These are phyloP conservation scores for Colletotrichum orchidophilum DNA, from an alignment of 2,329 filamentous ascomycete genomes.

Conservation along the genomic window DNA sequence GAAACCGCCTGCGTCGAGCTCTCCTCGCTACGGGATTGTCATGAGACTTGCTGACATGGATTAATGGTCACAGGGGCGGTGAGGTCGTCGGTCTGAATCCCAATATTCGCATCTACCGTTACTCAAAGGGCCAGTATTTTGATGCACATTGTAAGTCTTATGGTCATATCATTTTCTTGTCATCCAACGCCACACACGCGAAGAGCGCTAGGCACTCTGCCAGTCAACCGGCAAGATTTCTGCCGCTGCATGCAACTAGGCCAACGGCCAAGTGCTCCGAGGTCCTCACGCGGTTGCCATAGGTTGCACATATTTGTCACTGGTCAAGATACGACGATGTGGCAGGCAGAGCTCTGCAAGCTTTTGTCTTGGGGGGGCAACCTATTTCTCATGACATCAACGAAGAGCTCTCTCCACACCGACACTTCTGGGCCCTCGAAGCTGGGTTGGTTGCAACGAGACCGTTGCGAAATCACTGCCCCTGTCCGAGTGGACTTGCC, in stretches of 20 bases:
- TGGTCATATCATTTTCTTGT: conserved; percentile 20
- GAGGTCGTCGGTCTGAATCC: conserved; percentile 85
- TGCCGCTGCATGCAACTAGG: neutral
- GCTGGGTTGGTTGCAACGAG: neutral
- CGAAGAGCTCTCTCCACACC: neutral
- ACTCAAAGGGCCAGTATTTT: conserved; percentile 88
- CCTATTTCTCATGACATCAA: neutral
- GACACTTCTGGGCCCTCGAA: neutral
- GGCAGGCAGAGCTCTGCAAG: neutral
- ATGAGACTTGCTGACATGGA: conserved; percentile 15
- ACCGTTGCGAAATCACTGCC: neutral
- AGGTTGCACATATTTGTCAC: conserved; percentile 11
- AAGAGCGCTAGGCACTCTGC: neutral
- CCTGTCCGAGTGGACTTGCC: neutral
- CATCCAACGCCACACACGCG: conserved; percentile 22
- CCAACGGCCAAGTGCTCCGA: neutral
- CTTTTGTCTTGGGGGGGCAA: neutral
- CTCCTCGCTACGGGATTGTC: neutral
- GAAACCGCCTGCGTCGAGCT: neutral
- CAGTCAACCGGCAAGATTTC: neutral
- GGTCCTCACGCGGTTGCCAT: neutral
- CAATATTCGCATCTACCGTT: conserved; percentile 90
- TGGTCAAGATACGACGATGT: neutral
- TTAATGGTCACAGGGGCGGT: conserved; percentile 72
- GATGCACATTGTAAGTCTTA: conserved; percentile 82